phyloP scores from a whole-genome alignment of 1,284 basidiomycete species.

The Schizophyllum amplum region DNA sequence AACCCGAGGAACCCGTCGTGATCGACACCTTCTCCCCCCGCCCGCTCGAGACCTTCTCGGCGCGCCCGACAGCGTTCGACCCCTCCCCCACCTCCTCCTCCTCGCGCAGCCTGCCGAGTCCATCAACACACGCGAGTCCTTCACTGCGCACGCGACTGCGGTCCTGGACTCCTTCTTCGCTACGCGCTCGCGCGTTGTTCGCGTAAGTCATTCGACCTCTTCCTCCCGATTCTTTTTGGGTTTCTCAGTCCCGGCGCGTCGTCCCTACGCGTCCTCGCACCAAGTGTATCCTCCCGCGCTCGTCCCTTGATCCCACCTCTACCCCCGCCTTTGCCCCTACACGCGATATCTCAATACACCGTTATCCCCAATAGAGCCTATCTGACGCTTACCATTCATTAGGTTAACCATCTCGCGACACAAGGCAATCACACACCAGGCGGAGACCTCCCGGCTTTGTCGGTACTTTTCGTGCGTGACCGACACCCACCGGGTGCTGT shows the following conservation, averaged over 20 bases:
- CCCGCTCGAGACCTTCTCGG: constrained; percentile 18
- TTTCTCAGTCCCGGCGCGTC: constrained; percentile 4
- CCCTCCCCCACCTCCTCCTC: constrained; percentile 22
- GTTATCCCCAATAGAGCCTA: too few species aligned
- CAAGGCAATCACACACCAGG: too few species aligned
- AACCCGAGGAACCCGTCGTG: not conserved
- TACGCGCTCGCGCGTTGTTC: constrained; percentile 42
- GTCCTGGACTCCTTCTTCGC: too few species aligned
- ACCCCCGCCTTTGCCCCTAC: too few species aligned
- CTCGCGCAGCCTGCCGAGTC: constrained; percentile 23
- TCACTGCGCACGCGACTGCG: constrained; percentile 3
- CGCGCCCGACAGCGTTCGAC: constrained; percentile 11
- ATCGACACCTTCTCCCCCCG: constrained; percentile 10
- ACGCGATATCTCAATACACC: too few species aligned
- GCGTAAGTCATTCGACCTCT: constrained; percentile 25
- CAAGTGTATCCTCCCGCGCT: too few species aligned
- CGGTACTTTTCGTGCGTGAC: too few species aligned
- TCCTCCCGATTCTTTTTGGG: not conserved
- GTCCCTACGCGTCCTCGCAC: constrained; percentile 6
- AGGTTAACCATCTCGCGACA: too few species aligned
- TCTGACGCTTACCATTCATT: too few species aligned
- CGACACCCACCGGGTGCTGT: too few species aligned
- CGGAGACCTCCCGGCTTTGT: too few species aligned
- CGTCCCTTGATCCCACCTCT: too few species aligned
- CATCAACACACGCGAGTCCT: constrained; percentile 12